Conservation (phyloP, 1,284 basidiomycete genomes). For the Ustilago curta region DNA sequence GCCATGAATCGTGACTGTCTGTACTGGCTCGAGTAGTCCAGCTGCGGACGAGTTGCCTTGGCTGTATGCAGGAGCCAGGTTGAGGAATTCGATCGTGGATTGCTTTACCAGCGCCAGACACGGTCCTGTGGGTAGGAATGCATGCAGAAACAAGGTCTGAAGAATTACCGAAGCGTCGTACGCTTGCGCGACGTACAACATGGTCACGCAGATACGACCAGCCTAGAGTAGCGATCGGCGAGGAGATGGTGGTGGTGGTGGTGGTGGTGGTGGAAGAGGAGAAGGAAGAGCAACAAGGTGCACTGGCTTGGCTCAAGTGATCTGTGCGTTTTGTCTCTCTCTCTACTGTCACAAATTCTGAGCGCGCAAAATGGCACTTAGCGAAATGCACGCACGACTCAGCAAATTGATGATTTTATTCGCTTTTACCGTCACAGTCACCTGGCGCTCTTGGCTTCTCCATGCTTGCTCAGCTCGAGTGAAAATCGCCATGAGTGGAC, state of each 20-base stretch:
- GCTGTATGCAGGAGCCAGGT: constrained; percentile 13
- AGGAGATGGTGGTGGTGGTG: too few species aligned
- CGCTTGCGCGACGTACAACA: constrained; percentile 51
- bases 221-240: too few species aligned
- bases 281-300: background rate
- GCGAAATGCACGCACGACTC: background rate
- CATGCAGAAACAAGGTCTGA: constrained; percentile 32
- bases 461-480: too few species aligned
- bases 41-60: constrained; percentile 6
- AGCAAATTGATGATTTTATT: background rate
- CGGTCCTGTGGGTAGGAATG: constrained; percentile 44
- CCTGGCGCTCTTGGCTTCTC: too few species aligned
- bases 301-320: background rate
- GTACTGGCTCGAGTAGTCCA: constrained; percentile 30
- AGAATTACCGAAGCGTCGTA: constrained; percentile 46
- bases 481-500: too few species aligned
- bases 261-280: background rate
- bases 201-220: constrained; percentile 1
- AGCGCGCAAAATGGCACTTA: background rate
- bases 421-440: background rate
- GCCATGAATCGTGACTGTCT: constrained; percentile 35
- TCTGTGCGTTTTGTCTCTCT: background rate
- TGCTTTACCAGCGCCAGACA: constrained; percentile 50
- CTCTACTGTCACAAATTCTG: background rate
- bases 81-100: constrained; percentile 46